phyloP scores from a whole-genome alignment of 305 asterid species.

The Fraxinus paxiana region DNA sequence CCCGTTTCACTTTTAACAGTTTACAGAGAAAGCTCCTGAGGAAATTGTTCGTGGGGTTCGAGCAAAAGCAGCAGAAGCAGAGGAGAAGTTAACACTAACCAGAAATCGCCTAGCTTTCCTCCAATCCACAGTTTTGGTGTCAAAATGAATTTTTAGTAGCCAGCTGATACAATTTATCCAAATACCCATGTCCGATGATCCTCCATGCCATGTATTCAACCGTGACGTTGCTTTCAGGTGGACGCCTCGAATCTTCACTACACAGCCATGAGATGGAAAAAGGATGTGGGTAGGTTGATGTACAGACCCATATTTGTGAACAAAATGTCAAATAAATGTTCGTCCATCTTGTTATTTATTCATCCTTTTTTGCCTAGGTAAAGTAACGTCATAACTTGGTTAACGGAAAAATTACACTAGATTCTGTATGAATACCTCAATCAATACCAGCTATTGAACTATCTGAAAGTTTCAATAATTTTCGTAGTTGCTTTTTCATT shows the following conservation, averaged over 20 bases:
- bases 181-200: neutral
- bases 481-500: neutral
- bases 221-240: neutral
- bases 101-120: conserved; percentile 67
- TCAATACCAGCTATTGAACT: neutral
- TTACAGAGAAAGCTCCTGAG: conserved; percentile 87
- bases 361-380: neutral
- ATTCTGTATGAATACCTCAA: neutral
- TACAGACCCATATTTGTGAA: neutral
- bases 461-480: neutral
- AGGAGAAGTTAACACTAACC: conserved; percentile 73
- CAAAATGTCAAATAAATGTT: neutral
- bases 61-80: conserved; percentile 81
- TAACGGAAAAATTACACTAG: neutral
- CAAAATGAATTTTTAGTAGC: conserved; percentile 31
- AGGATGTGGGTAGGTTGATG: conserved; percentile 7
- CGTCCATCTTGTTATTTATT: neutral
- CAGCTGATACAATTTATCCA: neutral
- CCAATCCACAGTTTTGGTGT: conserved; percentile 55
- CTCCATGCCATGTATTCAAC: neutral
- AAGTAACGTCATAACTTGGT: neutral
- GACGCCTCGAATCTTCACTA: neutral
- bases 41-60: conserved; percentile 69
- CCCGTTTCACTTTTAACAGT: conserved; percentile 39
- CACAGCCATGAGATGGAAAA: neutral